Conservation (phyloP, 495 filamentous ascomycete genomes). For the Aspergillus bertholletiae region DNA sequence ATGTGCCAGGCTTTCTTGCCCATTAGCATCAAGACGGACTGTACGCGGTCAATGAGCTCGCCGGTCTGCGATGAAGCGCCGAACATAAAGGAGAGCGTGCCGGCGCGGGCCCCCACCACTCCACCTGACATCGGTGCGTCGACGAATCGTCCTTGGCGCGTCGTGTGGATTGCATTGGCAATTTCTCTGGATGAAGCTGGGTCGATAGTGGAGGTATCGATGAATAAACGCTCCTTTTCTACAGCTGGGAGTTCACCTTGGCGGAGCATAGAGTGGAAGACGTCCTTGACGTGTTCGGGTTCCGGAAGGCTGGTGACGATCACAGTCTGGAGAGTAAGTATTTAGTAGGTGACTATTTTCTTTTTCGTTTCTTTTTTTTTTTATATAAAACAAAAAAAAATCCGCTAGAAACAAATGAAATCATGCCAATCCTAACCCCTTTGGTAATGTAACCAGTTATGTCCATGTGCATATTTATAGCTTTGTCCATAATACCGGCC, state of each 20-base stretch:
- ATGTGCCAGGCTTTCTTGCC: constrained; percentile 78
- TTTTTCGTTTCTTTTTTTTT: not conserved
- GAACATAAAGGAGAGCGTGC: constrained; percentile 83
- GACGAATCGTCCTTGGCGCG: constrained; percentile 59
- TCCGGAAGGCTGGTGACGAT: constrained; percentile 80
- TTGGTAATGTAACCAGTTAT: not conserved
- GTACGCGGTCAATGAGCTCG: constrained; percentile 56
- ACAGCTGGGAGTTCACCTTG: constrained; percentile 33
- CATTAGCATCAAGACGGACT: constrained; percentile 68
- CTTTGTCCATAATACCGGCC: not conserved
- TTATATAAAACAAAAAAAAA: too few relatives aligned
- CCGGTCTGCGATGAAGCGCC: constrained; percentile 53
- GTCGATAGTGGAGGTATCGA: constrained; percentile 86
- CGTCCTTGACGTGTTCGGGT: constrained; percentile 70
- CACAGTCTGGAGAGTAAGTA: constrained; percentile 53
- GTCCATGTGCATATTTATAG: not conserved
- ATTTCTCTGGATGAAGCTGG: constrained; percentile 69
- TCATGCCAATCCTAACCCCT: not conserved
- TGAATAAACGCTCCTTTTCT: constrained; percentile 60
- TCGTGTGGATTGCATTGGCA: constrained; percentile 55
- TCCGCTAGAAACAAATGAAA: too few relatives aligned
- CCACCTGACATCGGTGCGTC: constrained; percentile 86
- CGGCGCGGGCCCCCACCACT: constrained; percentile 74
- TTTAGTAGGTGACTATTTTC: constrained; percentile 1
- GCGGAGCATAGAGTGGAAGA: constrained; percentile 63